A percentile compares a stretch with the other conserved stretches of the same genome.
Conservation (phyloP, 805 yeast species). For the Barnettozyma sucrosica region DNA sequence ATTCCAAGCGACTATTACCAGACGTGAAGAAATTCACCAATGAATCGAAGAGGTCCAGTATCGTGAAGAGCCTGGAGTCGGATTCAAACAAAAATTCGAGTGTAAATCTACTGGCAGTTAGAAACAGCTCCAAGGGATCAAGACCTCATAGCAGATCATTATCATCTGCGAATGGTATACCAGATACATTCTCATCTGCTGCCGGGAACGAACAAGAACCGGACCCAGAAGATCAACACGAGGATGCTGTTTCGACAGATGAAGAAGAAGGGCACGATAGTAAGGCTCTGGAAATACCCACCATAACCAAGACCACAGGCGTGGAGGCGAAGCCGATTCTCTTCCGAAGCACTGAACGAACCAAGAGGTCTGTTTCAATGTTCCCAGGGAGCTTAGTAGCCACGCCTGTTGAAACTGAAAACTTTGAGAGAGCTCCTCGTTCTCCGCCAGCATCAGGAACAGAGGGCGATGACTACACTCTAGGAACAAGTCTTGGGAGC, state of each 20-base stretch:
- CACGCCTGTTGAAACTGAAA: conserved; percentile 3
- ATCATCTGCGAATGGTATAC: conserved; percentile 40
- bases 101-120: conserved; percentile 15
- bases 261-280: conserved; percentile 1
- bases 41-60: conserved; percentile 10
- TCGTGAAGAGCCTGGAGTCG: conserved; percentile 6
- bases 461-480: conserved; percentile 8
- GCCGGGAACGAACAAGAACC: neutral
- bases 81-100: conserved; percentile 13
- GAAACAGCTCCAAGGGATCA: conserved; percentile 12
- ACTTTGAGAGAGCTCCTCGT: neutral
- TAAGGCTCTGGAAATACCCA: conserved; percentile 3
- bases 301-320: conserved; percentile 4
- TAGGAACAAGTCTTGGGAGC: conserved; percentile 18
- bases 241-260: conserved; percentile 1
- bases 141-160: conserved; percentile 37
- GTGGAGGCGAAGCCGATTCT: neutral
- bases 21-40: conserved; percentile 31
- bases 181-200: conserved; percentile 28
- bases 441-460: neutral
- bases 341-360: neutral
- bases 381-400: conserved; percentile 16
- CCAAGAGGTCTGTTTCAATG: conserved; percentile 19
- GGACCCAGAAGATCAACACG: neutral
- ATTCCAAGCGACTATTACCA: conserved; percentile 73